phyloP scores from a whole-genome alignment of 768 basidiomycete genomes.

The Polyporus arcularius region DNA sequence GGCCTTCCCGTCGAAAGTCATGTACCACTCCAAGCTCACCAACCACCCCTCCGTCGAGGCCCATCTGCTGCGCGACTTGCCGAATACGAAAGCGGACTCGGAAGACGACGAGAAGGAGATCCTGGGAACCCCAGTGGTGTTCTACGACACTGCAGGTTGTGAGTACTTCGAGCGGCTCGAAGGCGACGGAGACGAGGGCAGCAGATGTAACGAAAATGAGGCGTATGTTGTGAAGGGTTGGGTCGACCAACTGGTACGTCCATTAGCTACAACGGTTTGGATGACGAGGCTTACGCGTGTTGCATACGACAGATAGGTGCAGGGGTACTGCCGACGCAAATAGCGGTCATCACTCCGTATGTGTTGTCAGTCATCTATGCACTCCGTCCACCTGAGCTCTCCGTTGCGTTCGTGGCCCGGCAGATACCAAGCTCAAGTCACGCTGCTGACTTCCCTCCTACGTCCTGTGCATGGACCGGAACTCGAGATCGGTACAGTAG shows the following conservation, averaged over 20 bases:
- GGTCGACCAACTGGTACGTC: constrained; percentile 74
- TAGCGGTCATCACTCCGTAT: constrained; percentile 87
- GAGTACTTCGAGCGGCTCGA: constrained; percentile 89
- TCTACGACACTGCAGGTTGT: constrained; percentile 93
- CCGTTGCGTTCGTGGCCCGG: no score
- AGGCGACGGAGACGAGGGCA: constrained; percentile 84
- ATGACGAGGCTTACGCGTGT: neutral
- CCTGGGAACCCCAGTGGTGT: constrained; percentile 78
- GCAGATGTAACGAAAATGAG: constrained; percentile 94
- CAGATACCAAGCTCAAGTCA: constrained; percentile 94
- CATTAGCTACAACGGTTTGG: neutral
- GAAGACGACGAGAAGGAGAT: constrained; percentile 75
- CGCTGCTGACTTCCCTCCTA: constrained; percentile 75
- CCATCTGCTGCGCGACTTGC: constrained; percentile 72
- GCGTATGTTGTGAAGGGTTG: constrained; percentile 81
- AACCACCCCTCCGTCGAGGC: constrained; percentile 73
- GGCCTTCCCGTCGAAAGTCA: constrained; percentile 77
- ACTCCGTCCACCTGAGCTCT: neutral
- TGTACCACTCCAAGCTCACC: constrained; percentile 78
- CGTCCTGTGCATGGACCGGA: constrained; percentile 64
- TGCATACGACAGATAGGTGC: constrained; percentile 46
- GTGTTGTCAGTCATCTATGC: constrained; percentile 22
- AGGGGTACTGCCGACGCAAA: constrained; percentile 68
- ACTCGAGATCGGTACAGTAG: constrained; percentile 92
- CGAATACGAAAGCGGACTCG: constrained; percentile 47